These are phyloP conservation scores for Aspergillus bridgeri DNA, from an alignment of 495 filamentous ascomycete species.

Conservation along the genomic window DNA sequence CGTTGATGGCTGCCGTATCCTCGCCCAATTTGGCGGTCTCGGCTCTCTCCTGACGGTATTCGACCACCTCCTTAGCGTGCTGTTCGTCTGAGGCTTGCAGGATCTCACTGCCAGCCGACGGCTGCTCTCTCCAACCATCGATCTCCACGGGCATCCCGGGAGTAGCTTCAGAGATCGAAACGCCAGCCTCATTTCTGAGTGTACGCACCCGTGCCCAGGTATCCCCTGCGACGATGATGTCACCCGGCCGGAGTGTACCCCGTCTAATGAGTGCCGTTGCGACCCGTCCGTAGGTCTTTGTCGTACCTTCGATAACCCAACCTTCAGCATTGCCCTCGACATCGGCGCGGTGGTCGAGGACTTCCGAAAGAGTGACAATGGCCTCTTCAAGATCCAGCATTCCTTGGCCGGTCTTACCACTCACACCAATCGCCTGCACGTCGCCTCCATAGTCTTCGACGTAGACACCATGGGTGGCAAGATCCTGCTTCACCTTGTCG, in stretches of 20 bases:
- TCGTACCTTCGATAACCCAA: conserved; percentile 91
- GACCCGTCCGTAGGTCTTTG: conserved; percentile 80
- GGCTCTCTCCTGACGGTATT: conserved; percentile 63
- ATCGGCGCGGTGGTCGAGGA: conserved; percentile 86
- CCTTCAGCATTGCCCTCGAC: conserved; percentile 75
- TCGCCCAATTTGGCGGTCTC: conserved; percentile 58
- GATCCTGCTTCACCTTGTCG: conserved; percentile 82
- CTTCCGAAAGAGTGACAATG: conserved; percentile 75
- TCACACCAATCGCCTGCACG: conserved; percentile 84
- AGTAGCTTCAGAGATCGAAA: conserved; percentile 65
- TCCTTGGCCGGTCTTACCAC: conserved; percentile 89
- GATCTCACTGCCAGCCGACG: conserved; percentile 82
- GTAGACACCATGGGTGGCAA: conserved; percentile 79
- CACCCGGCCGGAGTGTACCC: conserved; percentile 77
- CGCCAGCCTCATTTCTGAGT: conserved; percentile 81
- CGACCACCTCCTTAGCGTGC: conserved; percentile 74
- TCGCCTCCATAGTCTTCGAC: conserved; percentile 96
- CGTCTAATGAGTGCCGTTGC: conserved; percentile 86
- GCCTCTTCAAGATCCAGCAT: conserved; percentile 93
- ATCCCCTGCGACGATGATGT: conserved; percentile 81
- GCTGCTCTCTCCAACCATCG: conserved; percentile 90
- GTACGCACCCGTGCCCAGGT: conserved; percentile 81
- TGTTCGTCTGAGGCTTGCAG: conserved; percentile 77
- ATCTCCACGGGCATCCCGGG: conserved; percentile 90
- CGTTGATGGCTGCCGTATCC: conserved; percentile 77